Conservation (phyloP, 2,329 filamentous ascomycete species). For the Paecilomyces fulvus region DNA sequence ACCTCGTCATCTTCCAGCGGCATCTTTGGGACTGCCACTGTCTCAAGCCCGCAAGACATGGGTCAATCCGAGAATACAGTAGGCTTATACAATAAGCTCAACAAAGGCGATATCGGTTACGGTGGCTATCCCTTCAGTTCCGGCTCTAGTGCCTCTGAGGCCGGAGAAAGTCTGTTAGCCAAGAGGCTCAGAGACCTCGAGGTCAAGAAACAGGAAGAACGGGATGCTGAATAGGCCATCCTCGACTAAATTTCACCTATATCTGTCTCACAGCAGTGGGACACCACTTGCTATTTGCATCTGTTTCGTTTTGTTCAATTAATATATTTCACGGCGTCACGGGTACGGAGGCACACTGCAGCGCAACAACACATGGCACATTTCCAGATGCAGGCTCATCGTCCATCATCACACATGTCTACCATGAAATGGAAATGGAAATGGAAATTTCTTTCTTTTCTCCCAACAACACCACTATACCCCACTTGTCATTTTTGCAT, state of each 20-base stretch:
- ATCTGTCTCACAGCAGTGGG: too few species aligned
- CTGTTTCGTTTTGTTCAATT: neutral
- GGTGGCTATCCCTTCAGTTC: slow-evolving; percentile 46
- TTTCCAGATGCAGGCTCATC: neutral
- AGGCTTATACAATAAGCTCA: slow-evolving; percentile 58
- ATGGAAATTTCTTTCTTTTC: neutral
- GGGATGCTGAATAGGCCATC: neutral
- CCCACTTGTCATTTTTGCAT: neutral
- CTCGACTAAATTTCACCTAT: neutral
- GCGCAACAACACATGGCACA: neutral
- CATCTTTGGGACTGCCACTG: slow-evolving; percentile 13
- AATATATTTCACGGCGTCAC: neutral
- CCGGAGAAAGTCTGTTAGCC: slow-evolving; percentile 60
- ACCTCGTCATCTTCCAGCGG: slow-evolving; percentile 12
- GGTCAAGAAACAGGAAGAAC: slow-evolving; percentile 25
- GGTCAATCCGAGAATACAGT: slow-evolving; percentile 20
- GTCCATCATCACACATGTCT: neutral
- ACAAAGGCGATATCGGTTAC: slow-evolving; percentile 56
- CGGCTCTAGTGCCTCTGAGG: slow-evolving; percentile 33
- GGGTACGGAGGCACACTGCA: neutral
- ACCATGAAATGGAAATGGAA: neutral
- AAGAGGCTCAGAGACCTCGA: slow-evolving; percentile 58
- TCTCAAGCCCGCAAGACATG: slow-evolving; percentile 18
- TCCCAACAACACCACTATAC: neutral
- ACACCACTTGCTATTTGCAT: neutral